Evolutionary conservation across 1,284 basidiomycete genomes (phyloP), one percentile per base, ranked within the genome.

Genomic region (Rhodotorula sp.): DNA sequence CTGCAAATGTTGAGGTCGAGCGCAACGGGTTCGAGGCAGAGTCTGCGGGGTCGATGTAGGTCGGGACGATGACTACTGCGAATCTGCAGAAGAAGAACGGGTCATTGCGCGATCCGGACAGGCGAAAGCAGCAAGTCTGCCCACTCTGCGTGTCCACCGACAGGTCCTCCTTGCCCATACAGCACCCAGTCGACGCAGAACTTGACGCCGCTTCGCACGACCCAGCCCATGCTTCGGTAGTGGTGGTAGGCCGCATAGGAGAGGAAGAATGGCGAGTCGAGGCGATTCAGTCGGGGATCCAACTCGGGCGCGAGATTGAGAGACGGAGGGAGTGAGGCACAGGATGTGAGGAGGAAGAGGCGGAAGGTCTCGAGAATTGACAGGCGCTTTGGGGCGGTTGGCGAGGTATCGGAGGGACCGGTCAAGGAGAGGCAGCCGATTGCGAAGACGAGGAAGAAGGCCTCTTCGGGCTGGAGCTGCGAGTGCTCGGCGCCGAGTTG

Each of bases 211-310:
- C 87, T 87, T 80, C 94, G 93, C 70, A 97, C 89, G 24, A 97
- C 91, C 96, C 96, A 99, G n/a, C 96, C 96, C 8, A 99, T 85
- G 3, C 94, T 93, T 28, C 95, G 87, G 79, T 91, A 99, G 81
- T 99, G 93, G 79, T 99, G 95, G 78, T 95, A 97, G 11, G 87
- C 88, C 59, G 89, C 87, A 78, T 98, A 99, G 75, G 91, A 86
- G 48, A 99, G 83, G 47, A 99, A 82, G 81, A 97, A 94, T 0
- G 94, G 94, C 78, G 67, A 68, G 44, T 74, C 69, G 34, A 73
- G 61, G 26, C 71, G 62, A 22, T 62, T 67, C 44, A 73, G 31
- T 7, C 68, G 59, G 3, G 67, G 73, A 37, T 71, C 72, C 22
- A 30, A 24, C 9, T 40, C 31, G 16, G 65, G 81, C 28, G 75